Conservation (phyloP, 257 asterid species). For the Dorcoceras hygrometricum region DNA sequence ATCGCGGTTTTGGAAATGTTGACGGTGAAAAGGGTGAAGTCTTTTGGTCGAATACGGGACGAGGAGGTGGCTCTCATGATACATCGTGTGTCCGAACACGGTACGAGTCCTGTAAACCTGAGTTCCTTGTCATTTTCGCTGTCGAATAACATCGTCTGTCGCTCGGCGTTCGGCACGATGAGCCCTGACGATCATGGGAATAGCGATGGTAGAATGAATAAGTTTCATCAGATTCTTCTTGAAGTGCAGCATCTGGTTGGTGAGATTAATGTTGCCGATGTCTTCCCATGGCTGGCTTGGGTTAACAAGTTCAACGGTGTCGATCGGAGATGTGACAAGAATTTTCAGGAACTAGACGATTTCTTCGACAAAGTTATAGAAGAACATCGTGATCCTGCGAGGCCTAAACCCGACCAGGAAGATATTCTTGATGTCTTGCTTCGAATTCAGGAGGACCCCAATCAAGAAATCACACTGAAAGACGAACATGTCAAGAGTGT, state of each 20-base stretch:
- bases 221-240: slow-evolving; percentile 25
- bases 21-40: slow-evolving; percentile 31
- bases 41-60: slow-evolving; percentile 30
- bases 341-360: slow-evolving; percentile 24
- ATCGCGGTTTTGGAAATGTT: slow-evolving; percentile 31
- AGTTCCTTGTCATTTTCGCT: slow-evolving; percentile 28
- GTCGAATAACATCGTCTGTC: slow-evolving; percentile 34
- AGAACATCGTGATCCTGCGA: slow-evolving; percentile 29
- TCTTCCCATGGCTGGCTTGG: slow-evolving; percentile 40
- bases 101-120: slow-evolving; percentile 18
- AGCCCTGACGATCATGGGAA: slow-evolving; percentile 2
- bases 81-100: neutral
- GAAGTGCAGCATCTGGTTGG: slow-evolving; percentile 27
- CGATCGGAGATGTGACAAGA: slow-evolving; percentile 25
- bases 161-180: slow-evolving; percentile 40
- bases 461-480: neutral
- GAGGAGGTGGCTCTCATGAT: slow-evolving; percentile 36
- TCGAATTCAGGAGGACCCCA: slow-evolving; percentile 36
- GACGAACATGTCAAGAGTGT: slow-evolving; percentile 32
- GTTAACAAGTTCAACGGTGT: slow-evolving; percentile 39
- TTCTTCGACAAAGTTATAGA: slow-evolving; percentile 30
- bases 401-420: slow-evolving; percentile 19
- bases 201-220: neutral
- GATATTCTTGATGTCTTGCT: slow-evolving; percentile 44
- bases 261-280: slow-evolving; percentile 35